A percentile compares a stretch with the other conserved stretches of the same genome.
These are phyloP conservation scores for Magnusiomyces ingens DNA, from an alignment of 1,139 yeast species.

Conservation along the genomic window DNA sequence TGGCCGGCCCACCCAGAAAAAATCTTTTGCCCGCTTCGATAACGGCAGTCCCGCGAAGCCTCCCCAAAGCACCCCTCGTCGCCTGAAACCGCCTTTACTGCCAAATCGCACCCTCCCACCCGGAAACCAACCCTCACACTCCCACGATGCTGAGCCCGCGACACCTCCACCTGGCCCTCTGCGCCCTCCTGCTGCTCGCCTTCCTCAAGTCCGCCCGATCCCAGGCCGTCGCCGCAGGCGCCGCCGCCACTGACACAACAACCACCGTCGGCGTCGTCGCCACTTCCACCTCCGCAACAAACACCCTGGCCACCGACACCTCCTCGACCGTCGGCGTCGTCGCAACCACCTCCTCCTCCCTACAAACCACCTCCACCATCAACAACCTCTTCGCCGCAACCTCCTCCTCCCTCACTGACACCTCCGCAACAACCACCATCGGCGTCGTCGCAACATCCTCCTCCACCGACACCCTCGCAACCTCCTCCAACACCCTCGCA, in stretches of 20 bases:
- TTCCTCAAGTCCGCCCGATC: neutral
- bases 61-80: too few species aligned
- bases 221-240: neutral
- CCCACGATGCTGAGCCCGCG: neutral
- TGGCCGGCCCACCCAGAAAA: too few species aligned
- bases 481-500: neutral
- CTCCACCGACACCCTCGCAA: neutral
- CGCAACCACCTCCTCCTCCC: neutral
- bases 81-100: too few species aligned
- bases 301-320: neutral
- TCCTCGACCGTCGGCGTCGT: conserved; percentile 9
- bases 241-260: too few species aligned
- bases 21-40: too few species aligned
- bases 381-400: too few species aligned
- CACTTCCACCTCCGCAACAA: neutral
- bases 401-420: too few species aligned
- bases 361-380: neutral
- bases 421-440: too few species aligned
- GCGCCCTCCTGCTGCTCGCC: neutral
- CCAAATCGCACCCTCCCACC: too few species aligned
- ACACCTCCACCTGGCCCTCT: neutral
- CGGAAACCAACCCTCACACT: neutral
- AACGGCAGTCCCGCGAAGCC: too few species aligned
- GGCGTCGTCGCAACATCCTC: neutral
- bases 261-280: too few species aligned